Conservation (phyloP, 495 filamentous ascomycete genomes). For the Aspergillus funiculosus region DNA sequence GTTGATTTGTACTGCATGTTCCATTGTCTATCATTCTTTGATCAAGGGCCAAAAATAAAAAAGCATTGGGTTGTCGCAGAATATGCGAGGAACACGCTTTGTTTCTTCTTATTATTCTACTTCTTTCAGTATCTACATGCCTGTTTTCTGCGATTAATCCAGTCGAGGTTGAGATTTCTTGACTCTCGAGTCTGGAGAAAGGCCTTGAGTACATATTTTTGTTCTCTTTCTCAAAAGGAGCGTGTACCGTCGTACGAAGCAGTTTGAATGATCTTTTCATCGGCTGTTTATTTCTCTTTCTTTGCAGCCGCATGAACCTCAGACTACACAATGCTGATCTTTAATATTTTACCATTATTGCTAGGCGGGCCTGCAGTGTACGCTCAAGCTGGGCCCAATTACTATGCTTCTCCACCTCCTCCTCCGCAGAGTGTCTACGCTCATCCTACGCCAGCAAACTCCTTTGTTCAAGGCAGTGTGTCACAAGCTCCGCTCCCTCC, state of each 20-base stretch:
- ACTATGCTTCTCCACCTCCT: no score
- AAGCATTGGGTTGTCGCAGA: no score
- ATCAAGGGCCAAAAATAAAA: no score
- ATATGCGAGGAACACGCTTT: neutral
- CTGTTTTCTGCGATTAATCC: neutral
- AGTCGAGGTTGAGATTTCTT: constrained; percentile 7
- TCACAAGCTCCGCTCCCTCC: constrained; percentile 2
- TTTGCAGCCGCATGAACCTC: neutral
- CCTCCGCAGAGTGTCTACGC: no score
- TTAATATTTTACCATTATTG: constrained; percentile 7
- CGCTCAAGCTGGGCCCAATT: constrained; percentile 4
- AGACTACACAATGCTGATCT: constrained; percentile 1
- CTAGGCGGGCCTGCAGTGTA: constrained; percentile 3
- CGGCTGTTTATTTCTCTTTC: neutral
- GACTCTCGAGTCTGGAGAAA: constrained; percentile 8
- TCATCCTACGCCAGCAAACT: constrained; percentile 2
- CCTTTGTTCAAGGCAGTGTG: constrained; percentile 8
- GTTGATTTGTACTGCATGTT: neutral
- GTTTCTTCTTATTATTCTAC: neutral
- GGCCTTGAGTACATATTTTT: neutral
- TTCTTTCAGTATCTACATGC: no score
- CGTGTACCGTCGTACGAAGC: no score
- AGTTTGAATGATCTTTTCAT: neutral
- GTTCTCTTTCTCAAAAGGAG: no score
- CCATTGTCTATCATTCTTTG: neutral